Conservation (phyloP, 176 grass and related monocot genomes). For the Raddia distichophylla region DNA sequence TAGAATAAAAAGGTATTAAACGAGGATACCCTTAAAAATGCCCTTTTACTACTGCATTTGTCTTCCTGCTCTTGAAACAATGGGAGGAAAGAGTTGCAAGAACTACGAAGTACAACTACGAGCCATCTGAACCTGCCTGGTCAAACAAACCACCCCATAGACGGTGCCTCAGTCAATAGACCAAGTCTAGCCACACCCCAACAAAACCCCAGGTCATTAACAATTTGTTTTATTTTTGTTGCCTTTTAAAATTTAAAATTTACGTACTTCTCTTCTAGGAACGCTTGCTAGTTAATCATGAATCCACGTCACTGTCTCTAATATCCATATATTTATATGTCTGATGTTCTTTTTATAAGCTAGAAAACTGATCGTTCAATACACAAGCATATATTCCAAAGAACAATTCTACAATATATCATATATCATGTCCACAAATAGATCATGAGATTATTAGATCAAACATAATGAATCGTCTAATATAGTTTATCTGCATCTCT, state of each 20-base stretch:
- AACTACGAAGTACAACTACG: not conserved
- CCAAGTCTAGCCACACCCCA: conserved; percentile 28
- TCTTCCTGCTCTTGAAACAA: conserved; percentile 11
- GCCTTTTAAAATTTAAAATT: not conserved
- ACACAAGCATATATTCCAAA: not conserved
- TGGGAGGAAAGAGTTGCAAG: not conserved
- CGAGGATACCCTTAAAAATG: too few species aligned
- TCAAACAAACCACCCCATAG: conserved; percentile 27
- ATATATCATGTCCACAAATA: too few species aligned
- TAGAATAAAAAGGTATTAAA: too few species aligned
- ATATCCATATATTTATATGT: not conserved
- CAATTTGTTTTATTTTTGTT: not conserved
- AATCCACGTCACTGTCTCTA: not conserved
- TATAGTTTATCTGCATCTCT: too few species aligned
- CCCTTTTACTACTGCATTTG: not conserved
- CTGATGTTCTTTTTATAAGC: not conserved
- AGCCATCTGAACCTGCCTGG: not conserved
- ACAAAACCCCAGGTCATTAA: not conserved
- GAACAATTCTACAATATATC: too few species aligned
- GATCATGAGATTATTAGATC: too few species aligned
- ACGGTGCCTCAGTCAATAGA: not conserved
- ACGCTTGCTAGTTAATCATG: not conserved
- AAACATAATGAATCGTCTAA: too few species aligned
- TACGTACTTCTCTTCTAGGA: not conserved
- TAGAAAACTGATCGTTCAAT: not conserved